Base-by-base conservation (phyloP, 176 grass and related monocot species). In the Musa itinerans region DNA sequence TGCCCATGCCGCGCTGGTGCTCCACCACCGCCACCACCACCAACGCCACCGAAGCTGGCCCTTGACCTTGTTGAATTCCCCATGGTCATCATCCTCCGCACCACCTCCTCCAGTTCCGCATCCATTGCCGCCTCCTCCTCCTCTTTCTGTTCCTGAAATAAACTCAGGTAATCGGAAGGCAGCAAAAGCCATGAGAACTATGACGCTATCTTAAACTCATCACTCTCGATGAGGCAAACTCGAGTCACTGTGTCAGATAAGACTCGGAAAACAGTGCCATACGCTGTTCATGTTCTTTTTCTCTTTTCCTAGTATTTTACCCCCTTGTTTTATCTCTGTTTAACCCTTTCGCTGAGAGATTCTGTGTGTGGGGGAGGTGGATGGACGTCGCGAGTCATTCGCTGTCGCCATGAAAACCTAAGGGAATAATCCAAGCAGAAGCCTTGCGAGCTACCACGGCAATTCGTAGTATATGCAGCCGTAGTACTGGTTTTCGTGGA, bases 1-100 rank as follows among this genome's bases (percentile, higher is more conserved):
- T 65, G 89, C 69, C 73, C 52, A n/a, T 70, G 80, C 49, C 71
- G 74, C 68, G 63, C 7, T 2, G 53, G 59, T 57, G 52, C 23
- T 63, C 77, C 68, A 57, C 84, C 69, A 68, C 83, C 34, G 64
- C 63, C 68, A 19, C 61, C 69, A 68, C 84, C 69, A 68, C 83
- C 34, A 69, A 68, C 68, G 23, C 61, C 65, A 68, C 83, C 34
- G 65, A 68, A 61, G 23, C 61, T 53, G 11, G 75, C 58, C 16
- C 16, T 59, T 1, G 22, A 12, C 54, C 25, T 43, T 11, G 54
- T 26, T 20, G 17, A 19, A 15, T 27, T 72, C 61, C 23, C 63
- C 24, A 65, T 27, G 63, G 21, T 17, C 11, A 74, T 53, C 81
- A 76, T 16, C 10, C 66, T 63, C 29, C 75, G 85, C 24, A 80